phyloP scores from a whole-genome alignment of 1,284 basidiomycete genomes.

The Apiotrichum akiyoshidainum region DNA sequence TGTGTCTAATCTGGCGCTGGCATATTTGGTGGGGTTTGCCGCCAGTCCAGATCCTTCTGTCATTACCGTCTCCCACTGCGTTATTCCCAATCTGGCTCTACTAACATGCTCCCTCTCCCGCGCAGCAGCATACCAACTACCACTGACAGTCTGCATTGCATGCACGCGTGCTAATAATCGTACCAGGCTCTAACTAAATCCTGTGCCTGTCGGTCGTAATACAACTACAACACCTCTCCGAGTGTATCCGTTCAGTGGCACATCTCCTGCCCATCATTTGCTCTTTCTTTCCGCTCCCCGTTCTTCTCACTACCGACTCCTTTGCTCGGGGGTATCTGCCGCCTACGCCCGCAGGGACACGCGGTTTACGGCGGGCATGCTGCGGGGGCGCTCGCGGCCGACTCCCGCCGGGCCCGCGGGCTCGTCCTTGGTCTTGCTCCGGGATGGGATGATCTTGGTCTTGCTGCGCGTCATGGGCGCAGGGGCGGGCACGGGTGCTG shows the following conservation, averaged over 20 bases:
- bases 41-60: too few relatives aligned
- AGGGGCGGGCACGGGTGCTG: background rate
- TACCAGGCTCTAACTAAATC: background rate
- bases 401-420: background rate
- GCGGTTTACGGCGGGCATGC: slow-evolving; percentile 1
- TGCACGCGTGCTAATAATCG: background rate
- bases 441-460: background rate
- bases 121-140: too few relatives aligned
- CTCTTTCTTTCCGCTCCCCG: background rate
- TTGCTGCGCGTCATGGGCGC: background rate
- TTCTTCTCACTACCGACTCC: background rate
- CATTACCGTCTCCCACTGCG: too few relatives aligned
- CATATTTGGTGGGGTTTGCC: too few relatives aligned
- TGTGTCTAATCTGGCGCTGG: too few relatives aligned
- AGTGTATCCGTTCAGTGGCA: background rate
- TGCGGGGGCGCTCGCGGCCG: background rate
- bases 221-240: slow-evolving; percentile 4
- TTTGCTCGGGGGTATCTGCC: too few relatives aligned
- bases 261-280: background rate
- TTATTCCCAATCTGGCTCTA: too few relatives aligned
- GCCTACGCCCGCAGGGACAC: background rate
- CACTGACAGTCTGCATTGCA: background rate
- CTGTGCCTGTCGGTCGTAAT: background rate
- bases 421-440: background rate
- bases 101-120: too few relatives aligned